Base-by-base conservation (phyloP, 2,329 filamentous ascomycete genomes). In the Colletotrichum sp. region DNA sequence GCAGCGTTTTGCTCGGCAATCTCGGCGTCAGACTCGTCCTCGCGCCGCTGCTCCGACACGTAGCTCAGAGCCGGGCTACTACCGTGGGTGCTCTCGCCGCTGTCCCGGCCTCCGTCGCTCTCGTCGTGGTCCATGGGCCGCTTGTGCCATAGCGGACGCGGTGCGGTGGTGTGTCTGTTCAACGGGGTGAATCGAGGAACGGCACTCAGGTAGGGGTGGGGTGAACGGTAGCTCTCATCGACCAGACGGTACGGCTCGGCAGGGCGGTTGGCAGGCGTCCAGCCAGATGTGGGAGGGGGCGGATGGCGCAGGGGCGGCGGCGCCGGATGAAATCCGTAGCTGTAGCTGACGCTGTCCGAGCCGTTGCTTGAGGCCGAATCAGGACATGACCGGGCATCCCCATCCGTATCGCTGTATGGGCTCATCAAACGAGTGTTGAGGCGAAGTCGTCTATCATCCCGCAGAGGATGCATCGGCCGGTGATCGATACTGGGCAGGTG, bases 1-100 rank as follows among this genome's bases (percentile, higher is more conserved):
- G 88, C 88, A 2, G 88, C 88, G 60, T 87, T 88, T 79, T 86
- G 87, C 67, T 89, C 86, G 15, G 81, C 82, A 0, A 84, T 84
- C 9, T 77, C 80, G 28, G 69, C 72, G 18, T 77, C 71, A n/a
- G 52, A 67, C 44, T 75, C 67, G 67, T 78, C 77, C 49, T 77
- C 75, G 32, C 52, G 57, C 59, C 65, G 44, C 52, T 30, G 21
- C 13, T 76, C 55, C 6, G 73, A 60, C 39, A 67, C 49, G 24
- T 69, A 52, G 64, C 67, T 78, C 8, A 75, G 69, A 4, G 78
- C 68, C 4, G 78, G 79, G 72, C 78, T 80, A 71, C 78, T 80
- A 24, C 69, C 78, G 55, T 71, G 78, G 7, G 68, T 52, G 65
- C 79, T 77, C 32, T 77, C 77, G 32, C 78, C 76, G 71, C 79